Evolutionary conservation across 139 green algal genomes (phyloP).

Genomic region (Tetraselmis striata): DNA sequence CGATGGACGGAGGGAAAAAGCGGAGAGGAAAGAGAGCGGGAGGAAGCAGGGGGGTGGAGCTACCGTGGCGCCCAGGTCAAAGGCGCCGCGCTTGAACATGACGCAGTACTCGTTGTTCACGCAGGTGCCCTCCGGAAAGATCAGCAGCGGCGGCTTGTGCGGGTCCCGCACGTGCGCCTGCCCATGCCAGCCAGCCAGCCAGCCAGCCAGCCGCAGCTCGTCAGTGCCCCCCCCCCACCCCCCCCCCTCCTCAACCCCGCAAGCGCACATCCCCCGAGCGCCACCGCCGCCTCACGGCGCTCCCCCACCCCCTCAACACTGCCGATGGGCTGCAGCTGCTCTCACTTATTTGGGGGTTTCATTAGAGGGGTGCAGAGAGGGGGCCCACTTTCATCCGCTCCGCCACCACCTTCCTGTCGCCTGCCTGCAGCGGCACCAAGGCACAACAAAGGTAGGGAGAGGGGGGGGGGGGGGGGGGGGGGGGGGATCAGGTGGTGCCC

Average conservation of each 20-base stretch:
- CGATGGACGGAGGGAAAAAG: too few relatives aligned
- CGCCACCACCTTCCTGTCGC: slow-evolving; percentile 78
- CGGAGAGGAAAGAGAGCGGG: not conserved
- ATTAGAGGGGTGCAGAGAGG: too few relatives aligned
- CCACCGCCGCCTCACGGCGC: too few relatives aligned
- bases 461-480: not conserved
- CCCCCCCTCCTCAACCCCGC: not conserved
- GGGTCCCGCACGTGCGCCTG: slow-evolving; percentile 62
- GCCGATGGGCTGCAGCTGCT: too few relatives aligned
- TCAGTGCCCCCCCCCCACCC: not conserved
- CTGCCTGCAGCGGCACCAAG: slow-evolving; percentile 39
- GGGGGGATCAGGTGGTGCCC: not conserved
- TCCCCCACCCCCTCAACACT: too few relatives aligned
- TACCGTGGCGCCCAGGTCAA: slow-evolving; percentile 81
- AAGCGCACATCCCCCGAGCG: slow-evolving; percentile 1
- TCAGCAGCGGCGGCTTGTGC: slow-evolving; percentile 82
- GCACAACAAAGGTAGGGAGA: too few relatives aligned
- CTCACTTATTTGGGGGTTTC: not conserved
- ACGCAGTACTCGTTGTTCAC: slow-evolving; percentile 99
- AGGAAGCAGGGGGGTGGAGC: slow-evolving; percentile 30
- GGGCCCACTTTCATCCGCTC: slow-evolving; percentile 51
- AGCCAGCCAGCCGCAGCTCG: slow-evolving; percentile 7
- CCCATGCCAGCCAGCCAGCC: too few relatives aligned
- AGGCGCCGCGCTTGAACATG: slow-evolving; percentile 97
- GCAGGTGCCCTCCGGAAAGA: slow-evolving; percentile 98